These are phyloP conservation scores for Cicer cuneatum DNA, from an alignment of 306 rosid species.

Conservation along the genomic window DNA sequence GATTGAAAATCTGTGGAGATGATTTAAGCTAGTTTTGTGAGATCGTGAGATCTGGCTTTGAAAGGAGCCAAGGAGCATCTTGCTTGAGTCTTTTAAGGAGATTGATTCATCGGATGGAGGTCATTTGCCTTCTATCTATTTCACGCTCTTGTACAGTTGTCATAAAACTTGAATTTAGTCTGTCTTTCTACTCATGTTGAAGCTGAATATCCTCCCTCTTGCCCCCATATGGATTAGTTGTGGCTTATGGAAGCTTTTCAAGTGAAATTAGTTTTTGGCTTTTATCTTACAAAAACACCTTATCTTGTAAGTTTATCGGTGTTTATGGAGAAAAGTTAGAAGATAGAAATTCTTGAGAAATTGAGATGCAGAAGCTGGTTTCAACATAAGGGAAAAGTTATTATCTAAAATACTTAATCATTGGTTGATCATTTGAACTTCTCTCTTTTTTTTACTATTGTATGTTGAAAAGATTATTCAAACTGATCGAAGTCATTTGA, in stretches of 20 bases:
- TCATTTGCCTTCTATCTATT: neutral
- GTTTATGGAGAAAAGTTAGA: conserved; percentile 5
- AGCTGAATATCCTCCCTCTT: neutral
- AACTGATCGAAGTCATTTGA: no score
- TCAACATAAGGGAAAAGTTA: neutral
- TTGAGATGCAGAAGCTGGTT: neutral
- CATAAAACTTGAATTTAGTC: conserved; percentile 16
- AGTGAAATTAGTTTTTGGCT: neutral
- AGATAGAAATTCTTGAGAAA: neutral
- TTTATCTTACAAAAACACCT: neutral
- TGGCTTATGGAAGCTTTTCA: neutral
- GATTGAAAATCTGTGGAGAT: conserved; percentile 63
- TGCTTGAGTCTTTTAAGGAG: conserved; percentile 60
- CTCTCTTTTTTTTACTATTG: neutral
- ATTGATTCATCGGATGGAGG: conserved; percentile 43
- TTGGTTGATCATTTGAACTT: conserved; percentile 12
- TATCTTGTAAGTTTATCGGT: neutral
- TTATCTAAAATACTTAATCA: neutral
- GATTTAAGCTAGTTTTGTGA: conserved; percentile 61
- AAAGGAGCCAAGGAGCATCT: conserved; percentile 58
- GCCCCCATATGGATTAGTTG: neutral
- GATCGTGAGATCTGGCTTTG: conserved; percentile 59
- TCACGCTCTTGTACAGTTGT: neutral
- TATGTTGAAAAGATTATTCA: conserved; percentile 5
- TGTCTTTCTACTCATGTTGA: conserved; percentile 18